Percentiles rank a stretch among this genome's conserved stretches.
These are phyloP conservation scores for Fusarium liriodendri DNA, from an alignment of 2,329 filamentous ascomycete genomes.

Conservation along the genomic window DNA sequence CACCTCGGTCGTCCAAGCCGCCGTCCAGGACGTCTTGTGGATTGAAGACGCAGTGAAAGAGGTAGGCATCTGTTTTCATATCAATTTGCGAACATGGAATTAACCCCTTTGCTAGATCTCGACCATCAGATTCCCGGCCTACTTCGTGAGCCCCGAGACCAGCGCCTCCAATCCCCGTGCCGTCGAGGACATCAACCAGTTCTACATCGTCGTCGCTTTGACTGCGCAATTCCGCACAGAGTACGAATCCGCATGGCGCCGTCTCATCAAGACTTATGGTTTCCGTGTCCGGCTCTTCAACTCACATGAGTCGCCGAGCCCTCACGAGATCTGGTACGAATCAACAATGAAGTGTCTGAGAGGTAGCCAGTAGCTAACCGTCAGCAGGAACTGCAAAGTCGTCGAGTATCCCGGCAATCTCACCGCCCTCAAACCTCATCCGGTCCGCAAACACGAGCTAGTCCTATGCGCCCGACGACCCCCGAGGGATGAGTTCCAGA, in stretches of 20 bases:
- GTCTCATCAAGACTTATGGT: neutral
- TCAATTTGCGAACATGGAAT: too few species aligned
- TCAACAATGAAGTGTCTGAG: neutral
- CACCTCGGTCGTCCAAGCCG: slow-evolving; percentile 3
- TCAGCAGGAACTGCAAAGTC: neutral
- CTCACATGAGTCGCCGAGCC: neutral
- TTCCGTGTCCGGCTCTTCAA: neutral
- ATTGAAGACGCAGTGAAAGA: neutral
- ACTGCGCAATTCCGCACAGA: neutral
- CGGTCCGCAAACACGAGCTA: neutral
- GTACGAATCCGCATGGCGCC: neutral
- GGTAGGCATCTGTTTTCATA: neutral
- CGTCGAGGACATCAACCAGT: neutral
- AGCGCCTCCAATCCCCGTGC: neutral
- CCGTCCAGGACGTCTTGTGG: slow-evolving; percentile 22
- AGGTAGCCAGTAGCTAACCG: neutral
- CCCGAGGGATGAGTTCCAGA: neutral
- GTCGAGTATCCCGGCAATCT: neutral
- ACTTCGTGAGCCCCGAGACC: neutral
- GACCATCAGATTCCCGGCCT: neutral
- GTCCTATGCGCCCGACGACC: neutral
- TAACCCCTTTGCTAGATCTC: neutral
- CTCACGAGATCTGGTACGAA: neutral
- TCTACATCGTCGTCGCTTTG: neutral
- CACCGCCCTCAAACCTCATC: neutral